Evolutionary conservation across 805 yeast genomes (phyloP), one percentile per base, ranked within the genome.

Genomic region (Saccharomyces mikatae): DNA sequence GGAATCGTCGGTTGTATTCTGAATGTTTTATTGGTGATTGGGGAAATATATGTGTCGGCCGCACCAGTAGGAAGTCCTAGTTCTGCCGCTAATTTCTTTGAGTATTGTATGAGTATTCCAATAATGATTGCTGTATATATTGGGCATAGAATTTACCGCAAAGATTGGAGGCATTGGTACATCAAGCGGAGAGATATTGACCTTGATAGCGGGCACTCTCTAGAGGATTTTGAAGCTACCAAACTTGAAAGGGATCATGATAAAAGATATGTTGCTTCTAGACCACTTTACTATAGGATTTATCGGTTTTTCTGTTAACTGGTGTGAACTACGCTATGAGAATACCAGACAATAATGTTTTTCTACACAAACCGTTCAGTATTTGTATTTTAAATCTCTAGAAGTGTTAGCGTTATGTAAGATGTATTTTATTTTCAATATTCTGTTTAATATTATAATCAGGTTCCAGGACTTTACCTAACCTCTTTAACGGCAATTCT

Each of bases 41-140:
- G 86, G 41, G 87, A 84, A 68, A 83, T 86, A 73, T 86, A 89
- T 86, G 75, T 82, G 54, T 87, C 89, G 2, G 71, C 84, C 46
- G 84, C 73, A 74, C 91, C 91, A 48, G 64, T 80, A 47, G 78
- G 79, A 10, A 69, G 60, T 4, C 46, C 70, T 17, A 74, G 71
- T 53, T 57, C 62, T 55, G 76, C 72, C 9, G 63, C 60, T 29
- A 67, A 67, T 6, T 81, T 81, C 68, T 79, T 82, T 73, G 73
- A 80, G 62, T 69, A 76, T 56, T 80, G 82, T 68, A 65, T 80
- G 58, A 78, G 80, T 31, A 69, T 77, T 48, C 73, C 76, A 13
- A 72, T 77, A 36, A 72, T 78, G 68, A 55, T 81, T 46, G 61
- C 74, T 0, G 70, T 80, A 54, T 77, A 75, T 67, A 49, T 74